These are phyloP conservation scores for Monosporascus sp. DNA, from an alignment of 2,329 filamentous ascomycete genomes.

Conservation along the genomic window DNA sequence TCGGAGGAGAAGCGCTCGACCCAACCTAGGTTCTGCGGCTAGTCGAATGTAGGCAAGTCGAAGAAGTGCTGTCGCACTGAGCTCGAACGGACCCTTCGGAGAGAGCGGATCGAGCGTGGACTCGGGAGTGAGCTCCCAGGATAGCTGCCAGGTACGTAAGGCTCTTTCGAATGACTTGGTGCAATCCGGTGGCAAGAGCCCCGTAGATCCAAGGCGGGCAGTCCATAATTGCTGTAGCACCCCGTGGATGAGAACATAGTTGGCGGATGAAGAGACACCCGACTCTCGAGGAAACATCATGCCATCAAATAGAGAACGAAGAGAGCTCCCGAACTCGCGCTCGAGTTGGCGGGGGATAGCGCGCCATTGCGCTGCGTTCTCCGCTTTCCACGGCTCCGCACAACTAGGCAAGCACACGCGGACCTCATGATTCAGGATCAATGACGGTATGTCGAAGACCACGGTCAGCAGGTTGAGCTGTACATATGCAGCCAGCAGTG, in stretches of 20 bases:
- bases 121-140: conserved; percentile 47
- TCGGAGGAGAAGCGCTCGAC: conserved; percentile 39
- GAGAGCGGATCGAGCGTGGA: conserved; percentile 49
- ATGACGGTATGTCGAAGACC: conserved; percentile 55
- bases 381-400: conserved; percentile 49
- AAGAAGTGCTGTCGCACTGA: conserved; percentile 33
- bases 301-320: conserved; percentile 24
- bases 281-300: conserved; percentile 9
- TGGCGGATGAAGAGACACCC: conserved; percentile 43
- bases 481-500: conserved; percentile 45
- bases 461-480: conserved; percentile 56
- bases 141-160: conserved; percentile 43
- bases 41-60: conserved; percentile 15
- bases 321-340: conserved; percentile 25
- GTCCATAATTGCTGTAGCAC: conserved; percentile 50
- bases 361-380: conserved; percentile 43
- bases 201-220: conserved; percentile 31
- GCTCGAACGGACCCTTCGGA: conserved; percentile 45
- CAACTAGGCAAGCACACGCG: conserved; percentile 48
- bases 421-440: conserved; percentile 50
- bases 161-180: conserved; percentile 38
- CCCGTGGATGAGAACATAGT: conserved; percentile 48
- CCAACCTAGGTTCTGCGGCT: conserved; percentile 36
- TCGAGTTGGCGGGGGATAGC: conserved; percentile 20
- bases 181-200: conserved; percentile 26